phyloP scores from a whole-genome alignment of 2,329 filamentous ascomycete genomes.

The Fonsecaea pedrosoi region DNA sequence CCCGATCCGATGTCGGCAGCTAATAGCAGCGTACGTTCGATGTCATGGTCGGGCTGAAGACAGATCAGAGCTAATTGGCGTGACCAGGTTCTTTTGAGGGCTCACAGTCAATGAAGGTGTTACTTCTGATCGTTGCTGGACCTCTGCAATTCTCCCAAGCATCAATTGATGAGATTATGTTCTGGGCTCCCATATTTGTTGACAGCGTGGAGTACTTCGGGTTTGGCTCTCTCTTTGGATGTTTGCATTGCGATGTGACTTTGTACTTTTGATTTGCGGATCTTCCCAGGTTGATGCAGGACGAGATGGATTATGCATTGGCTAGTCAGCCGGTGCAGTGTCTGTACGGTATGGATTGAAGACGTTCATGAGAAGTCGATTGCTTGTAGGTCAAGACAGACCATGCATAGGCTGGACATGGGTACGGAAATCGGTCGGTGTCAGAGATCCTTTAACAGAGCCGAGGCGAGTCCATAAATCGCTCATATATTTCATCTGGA shows the following conservation, averaged over 20 bases:
- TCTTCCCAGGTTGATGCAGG: constrained; percentile 3
- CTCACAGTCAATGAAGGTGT: constrained; percentile 35
- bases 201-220: constrained; percentile 23
- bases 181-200: constrained; percentile 14
- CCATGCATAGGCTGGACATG: constrained; percentile 3
- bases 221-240: constrained; percentile 5
- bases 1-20: constrained; percentile 60
- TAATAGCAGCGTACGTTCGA: constrained; percentile 34
- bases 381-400: not conserved
- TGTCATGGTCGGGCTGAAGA: constrained; percentile 31
- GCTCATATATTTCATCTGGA: constrained; percentile 26
- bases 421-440: not conserved
- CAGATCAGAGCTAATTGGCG: constrained; percentile 27
- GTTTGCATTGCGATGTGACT: constrained; percentile 3
- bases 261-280: constrained; percentile 3
- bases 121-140: constrained; percentile 9
- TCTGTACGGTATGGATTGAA: not conserved
- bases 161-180: constrained; percentile 23
- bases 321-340: not conserved
- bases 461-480: constrained; percentile 27
- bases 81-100: constrained; percentile 35
- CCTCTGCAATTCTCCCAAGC: constrained; percentile 15
- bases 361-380: not conserved
- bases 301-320: constrained; percentile 1
- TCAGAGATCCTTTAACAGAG: constrained; percentile 3